Conservation (phyloP, 306 rosid genomes). For the Glycine tomentella region DNA sequence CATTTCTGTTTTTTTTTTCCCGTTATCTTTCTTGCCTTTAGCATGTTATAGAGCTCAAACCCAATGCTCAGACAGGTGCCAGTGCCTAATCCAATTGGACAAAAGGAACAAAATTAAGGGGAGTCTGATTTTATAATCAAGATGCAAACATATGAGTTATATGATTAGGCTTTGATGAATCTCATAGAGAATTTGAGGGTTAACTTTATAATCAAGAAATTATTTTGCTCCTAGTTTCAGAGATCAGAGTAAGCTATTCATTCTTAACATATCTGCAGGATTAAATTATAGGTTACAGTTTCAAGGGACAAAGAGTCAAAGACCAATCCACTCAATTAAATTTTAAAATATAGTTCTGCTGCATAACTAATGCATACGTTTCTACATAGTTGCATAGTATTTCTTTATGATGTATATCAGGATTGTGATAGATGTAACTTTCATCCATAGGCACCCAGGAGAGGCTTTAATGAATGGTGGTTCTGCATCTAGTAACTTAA, state of each 20-base stretch:
- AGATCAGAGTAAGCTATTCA: neutral
- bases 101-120: neutral
- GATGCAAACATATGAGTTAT: neutral
- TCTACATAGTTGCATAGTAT: too few species aligned
- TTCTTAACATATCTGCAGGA: constrained; percentile 14
- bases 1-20: neutral
- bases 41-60: too few species aligned
- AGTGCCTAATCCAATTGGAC: too few species aligned
- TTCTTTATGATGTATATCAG: neutral
- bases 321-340: constrained; percentile 9
- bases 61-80: too few species aligned
- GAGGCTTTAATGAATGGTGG: constrained; percentile 67
- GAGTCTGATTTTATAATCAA: neutral
- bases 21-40: too few species aligned
- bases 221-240: constrained; percentile 7
- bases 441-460: constrained; percentile 27
- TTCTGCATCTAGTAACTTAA: constrained; percentile 63
- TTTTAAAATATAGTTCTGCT: too few species aligned
- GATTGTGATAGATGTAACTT: constrained; percentile 24
- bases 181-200: constrained; percentile 5
- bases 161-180: constrained; percentile 8
- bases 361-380: neutral
- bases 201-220: neutral
- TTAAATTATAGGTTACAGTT: too few species aligned
- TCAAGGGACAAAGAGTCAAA: constrained; percentile 21